Conservation (phyloP, 441 rosid species). For the Populus trichocarpa region DNA sequence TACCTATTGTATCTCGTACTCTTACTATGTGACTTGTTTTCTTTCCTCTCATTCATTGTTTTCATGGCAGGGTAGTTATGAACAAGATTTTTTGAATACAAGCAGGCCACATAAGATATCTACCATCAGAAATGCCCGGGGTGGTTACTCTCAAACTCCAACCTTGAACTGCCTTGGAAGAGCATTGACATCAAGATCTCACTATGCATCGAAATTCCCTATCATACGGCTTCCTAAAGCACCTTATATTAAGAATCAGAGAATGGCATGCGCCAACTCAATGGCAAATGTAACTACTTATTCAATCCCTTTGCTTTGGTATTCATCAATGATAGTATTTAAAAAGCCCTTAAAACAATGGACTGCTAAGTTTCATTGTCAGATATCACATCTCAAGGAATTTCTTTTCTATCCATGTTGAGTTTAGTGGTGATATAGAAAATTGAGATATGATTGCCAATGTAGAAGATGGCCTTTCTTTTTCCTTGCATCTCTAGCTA, state of each 20-base stretch:
- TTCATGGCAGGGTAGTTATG: constrained; percentile 31
- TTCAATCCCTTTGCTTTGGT: neutral
- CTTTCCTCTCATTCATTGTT: neutral
- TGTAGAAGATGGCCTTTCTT: neutral
- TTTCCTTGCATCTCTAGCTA: neutral
- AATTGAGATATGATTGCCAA: neutral
- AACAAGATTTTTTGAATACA: constrained; percentile 25
- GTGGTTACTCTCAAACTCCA: constrained; percentile 23
- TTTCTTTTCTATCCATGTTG: neutral
- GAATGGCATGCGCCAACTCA: constrained; percentile 48
- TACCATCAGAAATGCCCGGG: constrained; percentile 12
- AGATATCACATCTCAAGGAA: neutral
- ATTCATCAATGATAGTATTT: neutral
- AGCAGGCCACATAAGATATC: constrained; percentile 22
- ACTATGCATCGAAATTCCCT: constrained; percentile 42
- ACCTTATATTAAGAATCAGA: constrained; percentile 28
- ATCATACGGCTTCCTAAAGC: constrained; percentile 32
- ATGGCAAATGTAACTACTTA: constrained; percentile 42
- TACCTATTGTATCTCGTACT: neutral
- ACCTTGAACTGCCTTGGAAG: constrained; percentile 25
- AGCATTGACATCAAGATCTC: constrained; percentile 42
- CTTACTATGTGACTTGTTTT: too few relatives aligned
- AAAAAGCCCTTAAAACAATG: neutral
- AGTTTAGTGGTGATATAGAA: neutral
- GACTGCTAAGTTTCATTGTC: neutral